A percentile compares a stretch with the other conserved stretches of the same genome.
These are phyloP conservation scores for Calonectria honghensis DNA, from an alignment of 2,329 filamentous ascomycete species.

Conservation along the genomic window DNA sequence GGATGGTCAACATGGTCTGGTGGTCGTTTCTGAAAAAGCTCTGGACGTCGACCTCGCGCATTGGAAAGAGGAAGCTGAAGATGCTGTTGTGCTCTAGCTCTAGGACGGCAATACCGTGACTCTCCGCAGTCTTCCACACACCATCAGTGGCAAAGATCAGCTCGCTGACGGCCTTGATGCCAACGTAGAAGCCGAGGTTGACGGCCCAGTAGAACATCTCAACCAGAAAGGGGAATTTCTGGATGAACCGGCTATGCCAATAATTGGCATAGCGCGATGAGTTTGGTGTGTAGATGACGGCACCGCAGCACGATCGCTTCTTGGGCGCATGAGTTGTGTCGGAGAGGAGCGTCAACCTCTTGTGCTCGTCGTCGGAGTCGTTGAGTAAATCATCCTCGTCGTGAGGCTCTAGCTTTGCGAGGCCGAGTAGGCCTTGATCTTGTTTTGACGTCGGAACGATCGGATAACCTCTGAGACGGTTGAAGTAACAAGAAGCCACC, in stretches of 20 bases:
- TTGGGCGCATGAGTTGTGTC: conserved; percentile 63
- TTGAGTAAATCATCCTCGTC: conserved; percentile 48
- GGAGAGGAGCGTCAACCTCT: conserved; percentile 37
- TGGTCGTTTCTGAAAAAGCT: conserved; percentile 74
- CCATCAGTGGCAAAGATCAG: conserved; percentile 62
- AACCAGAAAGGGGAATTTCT: conserved; percentile 80
- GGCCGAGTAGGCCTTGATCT: conserved; percentile 51
- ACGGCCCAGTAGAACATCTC: conserved; percentile 86
- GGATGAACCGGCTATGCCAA: conserved; percentile 77
- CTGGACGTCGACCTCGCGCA: conserved; percentile 72
- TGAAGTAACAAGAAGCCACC: conserved; percentile 56
- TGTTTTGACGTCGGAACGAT: conserved; percentile 46
- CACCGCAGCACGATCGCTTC: conserved; percentile 70
- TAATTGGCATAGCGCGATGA: conserved; percentile 76
- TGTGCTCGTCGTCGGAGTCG: conserved; percentile 50
- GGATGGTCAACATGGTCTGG: conserved; percentile 69
- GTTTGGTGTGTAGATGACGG: conserved; percentile 72
- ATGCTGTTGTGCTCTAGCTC: conserved; percentile 71
- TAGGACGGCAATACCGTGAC: conserved; percentile 73
- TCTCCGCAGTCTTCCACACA: conserved; percentile 74
- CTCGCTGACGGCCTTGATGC: conserved; percentile 52
- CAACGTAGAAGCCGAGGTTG: conserved; percentile 77
- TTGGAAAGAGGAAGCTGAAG: conserved; percentile 71
- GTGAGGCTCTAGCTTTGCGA: conserved; percentile 48
- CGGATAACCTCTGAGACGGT: conserved; percentile 53